A percentile compares a stretch with the other conserved stretches of the same genome.
Conservation (phyloP, 108 stramenopile genomes). For the Cylindrotheca fusiformis region DNA sequence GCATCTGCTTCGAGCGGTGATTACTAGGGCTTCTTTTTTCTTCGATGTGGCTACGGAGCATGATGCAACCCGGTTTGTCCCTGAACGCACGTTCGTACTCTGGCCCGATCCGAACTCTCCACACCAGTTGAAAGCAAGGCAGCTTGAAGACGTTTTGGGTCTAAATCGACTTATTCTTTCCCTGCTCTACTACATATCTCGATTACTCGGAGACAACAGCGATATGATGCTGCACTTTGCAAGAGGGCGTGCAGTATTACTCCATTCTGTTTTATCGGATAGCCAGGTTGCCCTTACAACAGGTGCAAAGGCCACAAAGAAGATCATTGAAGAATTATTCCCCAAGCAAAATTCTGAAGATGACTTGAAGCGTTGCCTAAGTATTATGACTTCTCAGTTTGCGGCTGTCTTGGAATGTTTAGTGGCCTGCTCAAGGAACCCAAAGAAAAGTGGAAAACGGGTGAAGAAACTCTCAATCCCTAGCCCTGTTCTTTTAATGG, state of each 20-base stretch:
- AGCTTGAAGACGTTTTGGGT: constrained; percentile 12
- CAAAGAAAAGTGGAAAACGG: no score
- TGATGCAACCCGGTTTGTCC: not conserved
- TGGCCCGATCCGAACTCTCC: not conserved
- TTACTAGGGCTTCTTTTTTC: constrained; percentile 5
- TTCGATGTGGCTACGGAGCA: not conserved
- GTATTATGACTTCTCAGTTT: no score
- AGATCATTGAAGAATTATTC: no score
- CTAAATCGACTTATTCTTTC: constrained; percentile 12
- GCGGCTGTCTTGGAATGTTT: no score
- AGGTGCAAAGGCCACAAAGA: no score
- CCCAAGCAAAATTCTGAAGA: no score
- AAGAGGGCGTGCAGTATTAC: not conserved
- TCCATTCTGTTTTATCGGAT: no score
- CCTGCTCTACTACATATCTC: not conserved
- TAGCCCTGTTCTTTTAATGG: no score
- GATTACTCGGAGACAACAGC: not conserved
- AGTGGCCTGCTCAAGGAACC: no score
- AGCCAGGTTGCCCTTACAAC: no score
- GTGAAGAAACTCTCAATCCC: no score
- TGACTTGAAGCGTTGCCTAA: no score
- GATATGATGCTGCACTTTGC: not conserved
- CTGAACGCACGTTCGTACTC: constrained; percentile 2
- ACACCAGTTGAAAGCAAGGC: not conserved
- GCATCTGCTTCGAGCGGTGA: constrained; percentile 19